These are phyloP conservation scores for Phlyctochytrium planicorne DNA, from an alignment of 192 early-diverging fungal genomes.

Conservation along the genomic window DNA sequence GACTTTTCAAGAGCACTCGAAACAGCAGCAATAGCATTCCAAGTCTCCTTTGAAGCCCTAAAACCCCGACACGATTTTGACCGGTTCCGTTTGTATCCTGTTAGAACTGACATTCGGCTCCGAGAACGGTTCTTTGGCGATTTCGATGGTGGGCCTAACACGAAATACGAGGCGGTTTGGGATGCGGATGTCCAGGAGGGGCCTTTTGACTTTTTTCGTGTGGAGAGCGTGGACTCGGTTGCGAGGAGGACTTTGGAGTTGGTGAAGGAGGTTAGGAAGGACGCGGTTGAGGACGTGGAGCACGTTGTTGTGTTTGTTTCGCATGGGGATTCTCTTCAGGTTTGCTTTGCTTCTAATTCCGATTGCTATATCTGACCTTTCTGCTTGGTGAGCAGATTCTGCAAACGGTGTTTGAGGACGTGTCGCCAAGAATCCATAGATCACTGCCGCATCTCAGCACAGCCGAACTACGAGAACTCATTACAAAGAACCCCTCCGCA, in stretches of 20 bases:
- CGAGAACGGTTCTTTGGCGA: constrained; percentile 58
- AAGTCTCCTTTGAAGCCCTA: not conserved
- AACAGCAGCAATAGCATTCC: constrained; percentile 48
- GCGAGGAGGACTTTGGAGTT: not conserved
- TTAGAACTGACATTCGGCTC: constrained; percentile 27
- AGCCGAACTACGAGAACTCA: not conserved
- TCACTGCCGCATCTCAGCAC: not conserved
- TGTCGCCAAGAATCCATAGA: not conserved
- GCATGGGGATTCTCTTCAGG: constrained; percentile 23
- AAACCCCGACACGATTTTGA: too few relatives aligned
- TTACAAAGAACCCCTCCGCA: too few relatives aligned
- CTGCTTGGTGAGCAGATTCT: too few relatives aligned
- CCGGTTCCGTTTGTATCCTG: too few relatives aligned
- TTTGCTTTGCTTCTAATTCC: too few relatives aligned
- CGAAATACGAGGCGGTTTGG: constrained; percentile 46
- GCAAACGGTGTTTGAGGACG: not conserved
- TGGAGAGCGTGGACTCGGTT: constrained; percentile 2
- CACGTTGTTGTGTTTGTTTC: constrained; percentile 13
- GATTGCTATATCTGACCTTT: too few relatives aligned
- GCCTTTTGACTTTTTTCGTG: not conserved
- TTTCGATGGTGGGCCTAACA: constrained; percentile 49
- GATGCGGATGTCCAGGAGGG: constrained; percentile 28
- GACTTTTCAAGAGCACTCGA: constrained; percentile 53
- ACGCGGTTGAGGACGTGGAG: not conserved
- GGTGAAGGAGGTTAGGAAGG: not conserved